Base-by-base conservation (phyloP, 1,284 basidiomycete species). In the Cerrena zonata region DNA sequence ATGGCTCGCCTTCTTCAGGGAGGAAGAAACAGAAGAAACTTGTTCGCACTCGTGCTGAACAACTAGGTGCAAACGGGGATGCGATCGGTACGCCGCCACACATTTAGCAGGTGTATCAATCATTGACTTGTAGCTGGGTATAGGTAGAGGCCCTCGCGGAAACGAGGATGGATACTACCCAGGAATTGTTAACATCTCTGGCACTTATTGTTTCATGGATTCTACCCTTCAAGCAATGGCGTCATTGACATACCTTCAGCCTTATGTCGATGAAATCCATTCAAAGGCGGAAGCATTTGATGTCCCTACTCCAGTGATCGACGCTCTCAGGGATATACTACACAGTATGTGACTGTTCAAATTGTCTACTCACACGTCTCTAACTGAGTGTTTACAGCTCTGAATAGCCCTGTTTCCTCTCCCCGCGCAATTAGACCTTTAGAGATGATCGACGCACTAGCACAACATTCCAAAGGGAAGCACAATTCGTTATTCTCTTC, bases 121-220 rank as follows among this genome's bases (percentile, higher is more conserved):
- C 47, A 52, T 34, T 27, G 26, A 52, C 10, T 43, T 42, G 36
- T 43, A 18, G 23, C 44, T 44, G 18, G 40, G 22, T 27, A 19
- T 26, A 38, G n/a, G n/a, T 18, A n/a, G 37, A 55, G 53, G 53
- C 12, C 21, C 57, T 58, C 24, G 53, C 52, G 15, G 55, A 56
- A n/a, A n/a, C 26, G 61, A 60, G 44, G 75, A 65, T 43, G 74
- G 74, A 19, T 78, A 82, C 61, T 94, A 89, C 68, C 86, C 90
- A 4, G 93, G 91, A 1, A 82, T 95, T 50, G 86, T 94, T 60
- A 95, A 96, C 63, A 84, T 93, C 34, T 91, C 89, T n/a, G 92
- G 93, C 7, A 94, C 91, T 47, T 89, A 94, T 56, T 95, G 93
- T 64, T 96, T 94, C 72, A 89, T 95, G 83, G 94, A 96, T 65